phyloP scores from a whole-genome alignment of 1,284 basidiomycete species.

The Mycena sp. region DNA sequence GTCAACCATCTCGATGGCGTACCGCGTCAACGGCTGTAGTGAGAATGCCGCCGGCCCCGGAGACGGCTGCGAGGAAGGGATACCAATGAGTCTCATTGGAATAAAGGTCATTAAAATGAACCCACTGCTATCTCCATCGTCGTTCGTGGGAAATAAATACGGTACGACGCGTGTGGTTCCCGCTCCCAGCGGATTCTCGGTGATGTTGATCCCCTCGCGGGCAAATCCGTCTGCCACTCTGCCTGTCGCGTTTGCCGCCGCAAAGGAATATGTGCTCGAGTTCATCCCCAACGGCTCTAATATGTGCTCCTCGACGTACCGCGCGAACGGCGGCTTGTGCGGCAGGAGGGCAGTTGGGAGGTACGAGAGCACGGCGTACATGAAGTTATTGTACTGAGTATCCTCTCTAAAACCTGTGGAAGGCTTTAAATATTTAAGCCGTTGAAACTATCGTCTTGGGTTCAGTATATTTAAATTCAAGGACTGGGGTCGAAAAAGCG shows the following conservation, averaged over 20 bases:
- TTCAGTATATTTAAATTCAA: no score
- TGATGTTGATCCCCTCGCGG: slow-evolving; percentile 21
- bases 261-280: slow-evolving; percentile 29
- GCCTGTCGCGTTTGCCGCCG: slow-evolving; percentile 20
- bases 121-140: slow-evolving; percentile 31
- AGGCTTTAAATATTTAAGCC: background rate
- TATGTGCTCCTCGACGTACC: slow-evolving; percentile 32
- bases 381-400: slow-evolving; percentile 33
- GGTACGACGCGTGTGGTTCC: background rate
- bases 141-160: slow-evolving; percentile 15
- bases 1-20: background rate
- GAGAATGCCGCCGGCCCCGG: slow-evolving; percentile 32
- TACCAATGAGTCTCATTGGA: no score
- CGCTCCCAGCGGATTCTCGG: slow-evolving; percentile 6
- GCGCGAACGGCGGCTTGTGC: slow-evolving; percentile 21
- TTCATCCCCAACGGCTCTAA: slow-evolving; percentile 30
- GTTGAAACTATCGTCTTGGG: background rate
- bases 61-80: slow-evolving; percentile 5
- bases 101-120: background rate
- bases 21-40: slow-evolving; percentile 27
- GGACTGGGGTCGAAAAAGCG: no score
- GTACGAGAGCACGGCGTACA: slow-evolving; percentile 30
- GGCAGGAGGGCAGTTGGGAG: slow-evolving; percentile 28
- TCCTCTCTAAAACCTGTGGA: background rate
- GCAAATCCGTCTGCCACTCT: slow-evolving; percentile 25